Evolutionary conservation across 2,329 filamentous ascomycete genomes (phyloP), one percentile per base, ranked within the genome.

Genomic region (Fusarium mangiferae): DNA sequence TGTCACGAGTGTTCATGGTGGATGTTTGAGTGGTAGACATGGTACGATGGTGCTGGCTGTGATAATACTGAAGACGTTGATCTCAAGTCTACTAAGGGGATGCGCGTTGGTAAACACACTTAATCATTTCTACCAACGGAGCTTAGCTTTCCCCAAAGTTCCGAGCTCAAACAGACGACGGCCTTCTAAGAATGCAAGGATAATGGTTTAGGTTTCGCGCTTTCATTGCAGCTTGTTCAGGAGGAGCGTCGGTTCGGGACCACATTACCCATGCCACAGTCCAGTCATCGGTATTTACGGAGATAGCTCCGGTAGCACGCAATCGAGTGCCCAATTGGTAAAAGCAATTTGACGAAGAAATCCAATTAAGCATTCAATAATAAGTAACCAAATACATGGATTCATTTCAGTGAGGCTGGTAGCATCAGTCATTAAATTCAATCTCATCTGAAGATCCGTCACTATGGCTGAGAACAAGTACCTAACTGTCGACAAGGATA

Each of bases 401-500:
- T 33, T 7, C 3, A 0, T 20, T 18, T 35, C 4, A 51, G 18
- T 35, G 48, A 35, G 30, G 7, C 48, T 14, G 11, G 48, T 39
- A 35, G 6, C 22, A 51, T 41, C 38, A 18, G 44, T 22, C 20
- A 33, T 33, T 3, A 41, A 7, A 7, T 15, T 14, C 7, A 6
- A 6, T 15, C 22, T 39, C 5, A 35, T 11, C 11, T 20, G 2
- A 59, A 35, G 14, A 36, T 22, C n/a, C 14, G 11, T 22, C 7
- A 61, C 20, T 6, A 64, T 65, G 62, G 33, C n/a, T 33, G 46
- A 66, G 5, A 66, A 66, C 62, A 54, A 62, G 24, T 62, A 46
- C 24, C n/a, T 64, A 1, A 46, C 35, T 18, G 26, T 65, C 6
- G 64, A 67, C 26, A 65, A 24, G 14, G 51, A 65, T 22, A 62